phyloP scores from a whole-genome alignment of 768 basidiomycete species.

The Boletus rubropictus region DNA sequence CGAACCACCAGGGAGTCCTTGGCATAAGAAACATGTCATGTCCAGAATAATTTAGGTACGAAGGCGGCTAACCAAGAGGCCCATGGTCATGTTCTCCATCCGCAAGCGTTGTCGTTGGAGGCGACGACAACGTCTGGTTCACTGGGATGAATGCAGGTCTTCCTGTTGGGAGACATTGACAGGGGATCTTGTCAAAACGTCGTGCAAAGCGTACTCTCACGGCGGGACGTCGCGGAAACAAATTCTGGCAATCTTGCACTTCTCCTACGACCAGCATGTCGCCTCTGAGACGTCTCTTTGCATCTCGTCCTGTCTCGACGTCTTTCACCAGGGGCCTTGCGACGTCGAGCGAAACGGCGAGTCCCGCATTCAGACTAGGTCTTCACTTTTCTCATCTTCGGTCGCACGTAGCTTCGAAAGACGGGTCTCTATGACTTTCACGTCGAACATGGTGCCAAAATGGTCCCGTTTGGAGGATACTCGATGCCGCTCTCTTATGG shows the following conservation, averaged over 20 bases:
- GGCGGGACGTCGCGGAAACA: constrained; percentile 3
- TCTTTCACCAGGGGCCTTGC: constrained; percentile 13
- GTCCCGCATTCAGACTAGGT: neutral
- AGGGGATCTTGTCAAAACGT: no score
- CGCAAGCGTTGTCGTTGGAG: constrained; percentile 22
- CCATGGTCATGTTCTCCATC: constrained; percentile 22
- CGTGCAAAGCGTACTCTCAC: no score
- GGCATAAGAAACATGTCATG: no score
- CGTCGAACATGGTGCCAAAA: constrained; percentile 74
- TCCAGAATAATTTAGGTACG: no score
- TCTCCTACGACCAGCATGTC: constrained; percentile 10
- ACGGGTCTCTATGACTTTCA: constrained; percentile 91
- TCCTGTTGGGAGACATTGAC: neutral
- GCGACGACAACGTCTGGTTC: constrained; percentile 30
- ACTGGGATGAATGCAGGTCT: constrained; percentile 21
- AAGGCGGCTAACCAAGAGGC: constrained; percentile 16
- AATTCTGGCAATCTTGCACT: neutral
- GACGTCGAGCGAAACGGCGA: constrained; percentile 18
- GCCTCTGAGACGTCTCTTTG: neutral
- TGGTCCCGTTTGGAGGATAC: constrained; percentile 96
- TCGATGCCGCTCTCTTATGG: constrained; percentile 91
- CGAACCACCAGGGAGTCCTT: no score
- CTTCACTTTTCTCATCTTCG: neutral
- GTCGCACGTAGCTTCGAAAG: constrained; percentile 38
- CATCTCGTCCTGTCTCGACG: constrained; percentile 1